These are phyloP conservation scores for Penicillium psychrofluorescens DNA, from an alignment of 495 filamentous ascomycete species.

Conservation along the genomic window DNA sequence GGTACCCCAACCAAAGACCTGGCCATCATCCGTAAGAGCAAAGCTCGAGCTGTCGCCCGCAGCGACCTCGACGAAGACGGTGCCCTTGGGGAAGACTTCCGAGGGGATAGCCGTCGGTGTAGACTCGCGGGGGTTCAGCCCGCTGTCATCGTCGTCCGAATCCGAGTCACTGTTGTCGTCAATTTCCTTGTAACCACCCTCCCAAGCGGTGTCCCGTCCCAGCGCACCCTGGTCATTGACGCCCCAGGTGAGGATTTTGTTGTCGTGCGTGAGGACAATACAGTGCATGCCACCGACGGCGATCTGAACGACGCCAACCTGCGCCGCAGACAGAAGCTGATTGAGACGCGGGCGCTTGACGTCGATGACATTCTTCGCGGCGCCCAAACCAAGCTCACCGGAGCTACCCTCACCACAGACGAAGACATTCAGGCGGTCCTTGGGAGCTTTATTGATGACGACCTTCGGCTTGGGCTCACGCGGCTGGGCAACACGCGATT, in stretches of 20 bases:
- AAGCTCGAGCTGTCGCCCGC: slow-evolving; percentile 60
- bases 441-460: slow-evolving; percentile 39
- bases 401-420: slow-evolving; percentile 63
- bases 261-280: slow-evolving; percentile 54
- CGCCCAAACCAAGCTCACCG: slow-evolving; percentile 61
- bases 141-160: slow-evolving; percentile 47
- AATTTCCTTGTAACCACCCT: slow-evolving; percentile 57
- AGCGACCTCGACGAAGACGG: slow-evolving; percentile 51
- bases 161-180: slow-evolving; percentile 46
- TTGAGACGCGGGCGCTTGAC: slow-evolving; percentile 67
- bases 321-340: slow-evolving; percentile 45
- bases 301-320: slow-evolving; percentile 55
- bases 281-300: slow-evolving; percentile 61
- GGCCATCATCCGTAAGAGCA: slow-evolving; percentile 58
- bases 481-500: slow-evolving; percentile 9
- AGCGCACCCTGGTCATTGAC: slow-evolving; percentile 63
- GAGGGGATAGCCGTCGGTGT: slow-evolving; percentile 51
- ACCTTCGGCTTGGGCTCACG: slow-evolving; percentile 25
- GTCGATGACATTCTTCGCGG: slow-evolving; percentile 51
- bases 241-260: slow-evolving; percentile 59
- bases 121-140: slow-evolving; percentile 54
- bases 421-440: slow-evolving; percentile 51
- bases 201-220: slow-evolving; percentile 54
- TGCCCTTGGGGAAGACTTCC: slow-evolving; percentile 43
- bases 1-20: slow-evolving; percentile 67